Percentiles rank a stretch among this genome's conserved stretches.
phyloP scores from a whole-genome alignment of 2,329 filamentous ascomycete genomes.

The Fusarium devonianum region DNA sequence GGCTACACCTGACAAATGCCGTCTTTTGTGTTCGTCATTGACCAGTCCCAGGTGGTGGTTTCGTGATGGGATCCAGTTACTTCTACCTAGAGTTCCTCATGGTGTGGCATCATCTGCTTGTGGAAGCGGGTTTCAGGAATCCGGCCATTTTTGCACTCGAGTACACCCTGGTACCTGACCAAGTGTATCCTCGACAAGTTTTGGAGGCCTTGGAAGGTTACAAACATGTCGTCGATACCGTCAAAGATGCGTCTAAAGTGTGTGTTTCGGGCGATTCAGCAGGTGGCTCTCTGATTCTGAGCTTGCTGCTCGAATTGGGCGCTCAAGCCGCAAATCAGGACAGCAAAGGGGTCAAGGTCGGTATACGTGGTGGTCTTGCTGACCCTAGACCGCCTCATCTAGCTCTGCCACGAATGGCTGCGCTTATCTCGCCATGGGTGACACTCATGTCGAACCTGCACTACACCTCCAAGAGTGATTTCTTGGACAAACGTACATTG shows the following conservation, averaged over 20 bases:
- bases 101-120: conserved; percentile 72
- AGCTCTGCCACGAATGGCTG: conserved; percentile 60
- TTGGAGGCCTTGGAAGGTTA: conserved; percentile 75
- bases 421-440: conserved; percentile 83
- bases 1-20: no score
- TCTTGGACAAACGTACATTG: conserved; percentile 71
- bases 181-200: conserved; percentile 75
- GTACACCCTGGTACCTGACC: conserved; percentile 80
- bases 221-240: conserved; percentile 69
- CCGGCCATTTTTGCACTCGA: conserved; percentile 82
- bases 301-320: conserved; percentile 73
- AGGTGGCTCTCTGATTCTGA: conserved; percentile 76
- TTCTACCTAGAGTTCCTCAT: conserved; percentile 88
- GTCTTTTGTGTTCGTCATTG: conserved; percentile 10
- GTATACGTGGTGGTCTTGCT: conserved; percentile 19
- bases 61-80: conserved; percentile 80
- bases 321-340: conserved; percentile 38
- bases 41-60: conserved; percentile 70
- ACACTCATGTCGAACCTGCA: conserved; percentile 74
- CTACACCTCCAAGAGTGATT: conserved; percentile 75
- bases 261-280: conserved; percentile 82
- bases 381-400: conserved; percentile 30
- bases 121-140: conserved; percentile 71
- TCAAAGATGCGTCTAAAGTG: conserved; percentile 65
- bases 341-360: conserved; percentile 21